Percentiles rank a stretch among this genome's conserved stretches.
phyloP scores from a whole-genome alignment of 805 yeast species.

The Nakazawaea populi region DNA sequence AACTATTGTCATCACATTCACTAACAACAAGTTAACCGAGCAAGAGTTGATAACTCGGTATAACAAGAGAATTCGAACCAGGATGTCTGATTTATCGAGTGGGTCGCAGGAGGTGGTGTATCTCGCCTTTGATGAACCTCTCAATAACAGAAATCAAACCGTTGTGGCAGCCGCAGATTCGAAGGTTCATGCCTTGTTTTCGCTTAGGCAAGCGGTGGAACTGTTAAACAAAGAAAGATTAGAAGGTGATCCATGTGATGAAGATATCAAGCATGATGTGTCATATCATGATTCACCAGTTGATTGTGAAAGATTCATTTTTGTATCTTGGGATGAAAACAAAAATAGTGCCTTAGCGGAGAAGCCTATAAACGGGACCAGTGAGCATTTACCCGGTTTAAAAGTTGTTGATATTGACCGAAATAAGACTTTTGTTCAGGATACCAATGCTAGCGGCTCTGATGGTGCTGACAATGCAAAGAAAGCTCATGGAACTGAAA shows the following conservation, averaged over 20 bases:
- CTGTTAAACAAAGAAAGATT: not conserved
- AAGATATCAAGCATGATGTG: slow-evolving; percentile 1
- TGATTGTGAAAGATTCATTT: slow-evolving; percentile 8
- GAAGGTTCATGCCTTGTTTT: not conserved
- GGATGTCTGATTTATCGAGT: not conserved
- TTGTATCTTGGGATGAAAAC: slow-evolving; percentile 3
- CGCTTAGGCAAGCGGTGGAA: slow-evolving; percentile 4
- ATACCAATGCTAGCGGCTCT: not conserved
- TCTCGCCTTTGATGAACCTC: not conserved
- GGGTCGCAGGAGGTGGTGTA: not conserved
- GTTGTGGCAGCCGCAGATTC: not conserved
- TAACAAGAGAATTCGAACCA: not conserved
- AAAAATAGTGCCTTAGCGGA: not conserved
- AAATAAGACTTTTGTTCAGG: not conserved
- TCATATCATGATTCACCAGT: slow-evolving; percentile 8
- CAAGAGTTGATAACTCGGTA: not conserved
- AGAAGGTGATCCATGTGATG: slow-evolving; percentile 7
- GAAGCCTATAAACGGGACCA: not conserved
- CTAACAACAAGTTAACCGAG: not conserved
- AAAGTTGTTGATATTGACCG: not conserved
- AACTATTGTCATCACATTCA: slow-evolving; percentile 6
- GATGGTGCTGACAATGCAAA: too few species aligned
- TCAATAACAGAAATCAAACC: too few species aligned
- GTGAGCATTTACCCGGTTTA: not conserved
- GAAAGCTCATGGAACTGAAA: not conserved